These are phyloP conservation scores for Aspergillus transmontanensis DNA, from an alignment of 2,329 filamentous ascomycete species.

Conservation along the genomic window DNA sequence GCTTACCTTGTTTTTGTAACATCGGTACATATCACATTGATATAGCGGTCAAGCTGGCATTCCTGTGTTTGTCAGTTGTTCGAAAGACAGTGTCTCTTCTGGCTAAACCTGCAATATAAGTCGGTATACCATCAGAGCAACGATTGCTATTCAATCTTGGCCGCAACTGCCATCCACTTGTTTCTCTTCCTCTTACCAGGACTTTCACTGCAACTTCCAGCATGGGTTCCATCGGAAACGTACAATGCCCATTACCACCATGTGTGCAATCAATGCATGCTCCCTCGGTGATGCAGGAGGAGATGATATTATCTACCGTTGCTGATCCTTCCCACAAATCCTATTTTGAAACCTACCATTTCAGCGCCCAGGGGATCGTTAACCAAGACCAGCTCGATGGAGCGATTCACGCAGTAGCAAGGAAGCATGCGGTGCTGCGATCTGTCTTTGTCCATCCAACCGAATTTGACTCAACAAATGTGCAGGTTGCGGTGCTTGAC, in stretches of 20 bases:
- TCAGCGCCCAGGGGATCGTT: not conserved
- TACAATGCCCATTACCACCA: not conserved
- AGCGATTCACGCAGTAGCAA: not conserved
- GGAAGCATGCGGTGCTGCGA: not conserved
- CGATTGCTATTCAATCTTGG: not conserved
- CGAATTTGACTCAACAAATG: not conserved
- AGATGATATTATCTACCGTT: not conserved
- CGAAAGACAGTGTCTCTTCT: not conserved
- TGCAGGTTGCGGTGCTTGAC: not conserved
- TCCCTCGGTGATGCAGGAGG: not conserved
- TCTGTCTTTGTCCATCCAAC: not conserved
- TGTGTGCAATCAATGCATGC: not conserved
- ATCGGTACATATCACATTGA: too few relatives aligned
- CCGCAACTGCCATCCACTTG: not conserved
- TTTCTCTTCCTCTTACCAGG: not conserved
- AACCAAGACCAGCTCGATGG: not conserved
- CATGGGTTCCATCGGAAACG: not conserved
- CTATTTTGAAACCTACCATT: not conserved
- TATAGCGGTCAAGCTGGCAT: not conserved
- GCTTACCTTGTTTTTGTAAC: too few relatives aligned
- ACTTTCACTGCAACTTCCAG: not conserved
- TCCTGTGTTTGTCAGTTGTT: not conserved
- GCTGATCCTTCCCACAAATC: not conserved
- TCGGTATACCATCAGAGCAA: not conserved
- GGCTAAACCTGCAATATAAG: not conserved